Evolutionary conservation across 257 asterid genomes (phyloP), one percentile per base, ranked within the genome.

Genomic region (Gentiana straminea): DNA sequence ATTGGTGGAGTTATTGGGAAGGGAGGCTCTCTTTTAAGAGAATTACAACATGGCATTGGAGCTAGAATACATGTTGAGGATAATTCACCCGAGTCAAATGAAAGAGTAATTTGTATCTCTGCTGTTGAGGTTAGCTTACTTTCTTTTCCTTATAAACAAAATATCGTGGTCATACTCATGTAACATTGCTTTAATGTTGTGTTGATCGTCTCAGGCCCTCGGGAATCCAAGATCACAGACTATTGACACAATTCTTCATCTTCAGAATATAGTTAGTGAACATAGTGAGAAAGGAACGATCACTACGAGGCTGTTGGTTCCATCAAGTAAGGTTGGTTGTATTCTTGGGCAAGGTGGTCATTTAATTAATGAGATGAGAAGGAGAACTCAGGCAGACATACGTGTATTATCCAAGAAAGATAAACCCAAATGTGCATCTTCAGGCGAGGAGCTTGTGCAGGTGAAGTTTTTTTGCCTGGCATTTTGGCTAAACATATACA

Each of bases 381-480:
- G 89, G 80, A 79, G 96, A 70, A 88, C 93, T 6, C 77, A 73
- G 34, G 96, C 93, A 6, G 93, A 84, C 54, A 88, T 88, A 62
- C 93, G 84, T 62, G 87, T 88, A 64, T 69, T 75, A 72, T 80
- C 93, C 58, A 76, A 79, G 77, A 86, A 77, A 68, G 90, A 79
- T 38, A 88, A 77, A 64, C 88, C 94, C 55, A 79, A 70, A 68
- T 84, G 88, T 15, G 94, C 95, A 43, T 76, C 80, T 45, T 77
- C 67, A 52, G 90, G 85, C 64, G 95, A 84, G 78, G 97, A 84
- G 74, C 91, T 88, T 74, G 95, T 88, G 77, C 97, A 84, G 94
- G 97, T 88, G 76, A 64, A 32, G 41, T 46, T 13, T 35, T 64
- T 52, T 37, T 55, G 2, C 34, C 53, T 10, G 55, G 57, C 61